Evolutionary conservation across 2,329 filamentous ascomycete species (phyloP), one percentile per base, ranked within the genome.

Genomic region (Talaromyces sp.): DNA sequence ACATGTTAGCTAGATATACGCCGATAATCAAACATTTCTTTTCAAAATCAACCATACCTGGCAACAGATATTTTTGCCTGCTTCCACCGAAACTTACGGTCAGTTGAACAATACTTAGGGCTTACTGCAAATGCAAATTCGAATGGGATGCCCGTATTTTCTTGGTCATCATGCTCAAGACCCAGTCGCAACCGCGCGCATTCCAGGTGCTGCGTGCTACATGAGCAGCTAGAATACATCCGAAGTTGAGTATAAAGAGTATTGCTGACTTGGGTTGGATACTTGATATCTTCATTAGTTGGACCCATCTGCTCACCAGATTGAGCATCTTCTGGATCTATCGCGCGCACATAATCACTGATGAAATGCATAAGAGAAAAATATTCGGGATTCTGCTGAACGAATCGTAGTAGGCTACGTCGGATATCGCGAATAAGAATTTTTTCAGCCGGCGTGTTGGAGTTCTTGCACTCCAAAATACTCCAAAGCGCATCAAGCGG

Each of bases 191-290:
- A 50, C 12, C 50, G 50, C 6, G 50, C 50, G 30, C 10, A 44
- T 36, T 59, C 33, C 23, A 59, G 34, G 18, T 59, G 57, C 54
- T 52, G 7, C 2, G 18, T 53, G 31, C 23, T 44, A 54, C 57
- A 59, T 5, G 47, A 40, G 57, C 57, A 59, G 33, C 18, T 33
- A 16, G 57, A 52, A 50, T 59, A 28, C n/a, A 59, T 18, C 40
- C 57, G 57, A 28, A 59, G 57, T 8, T 59, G 57, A 8, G n/a
- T 52, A 33, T 59, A 59, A 53, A 59, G 47, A 7, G 30, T 44
- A 53, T 59, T 52, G 28, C 31, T 44, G 6, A 53, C 34, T 6
- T 42, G 31, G 8, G 18, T 12, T n/a, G 50, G 23, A 23, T 54
- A 59, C n/a, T 59, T 56, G 23, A n/a, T 9, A 56, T 56, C 33